Base-by-base conservation (phyloP, 768 basidiomycete genomes). In the Lactarius deliciosus region DNA sequence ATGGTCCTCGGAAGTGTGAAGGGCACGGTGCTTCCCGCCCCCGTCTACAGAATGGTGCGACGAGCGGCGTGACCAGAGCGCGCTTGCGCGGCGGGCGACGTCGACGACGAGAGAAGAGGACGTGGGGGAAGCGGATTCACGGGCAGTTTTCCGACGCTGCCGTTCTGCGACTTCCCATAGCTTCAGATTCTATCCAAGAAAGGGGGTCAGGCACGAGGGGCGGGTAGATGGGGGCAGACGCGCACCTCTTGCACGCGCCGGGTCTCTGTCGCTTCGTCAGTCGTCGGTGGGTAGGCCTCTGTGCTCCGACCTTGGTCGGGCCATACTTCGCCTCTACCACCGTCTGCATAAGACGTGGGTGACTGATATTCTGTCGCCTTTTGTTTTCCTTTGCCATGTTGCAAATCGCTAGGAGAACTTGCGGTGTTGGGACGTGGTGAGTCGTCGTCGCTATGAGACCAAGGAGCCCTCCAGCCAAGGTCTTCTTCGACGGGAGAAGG, bases 161-260 rank as follows among this genome's bases (percentile, higher is more conserved):
- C 89, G 83, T 73, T 94, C 92, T 47, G 85, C 85, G 56, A 85
- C 78, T 71, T 94, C 92, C 92, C 91, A 94, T 53, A 83, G 83
- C 70, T 83, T 81, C 32, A 94, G 80, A 66, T 85, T 94, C 92
- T 94, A 50, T 53, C 56, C 25, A 68, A n/a, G 69, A 20, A 41
- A 30, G 50, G 68, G 68, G 53, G 32, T 60, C 22, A 60, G 58
- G 62, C 20, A 56, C 34, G 64, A 34, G 22, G 20, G 30, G 18
- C 32, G 63, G 55, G 38, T 50, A 64, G 9, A 15, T 5, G 53
- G 32, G 38, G 55, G 28, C 47, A 20, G 34, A 38, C 5, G 76
- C 80, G 60, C 76, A 89, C 92, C 86, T 92, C 90, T 78, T 87
- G 82, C 22, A 93, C 80, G 63, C 85, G 80, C 65, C 85, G 83